A percentile compares a stretch with the other conserved stretches of the same genome.
Conservation (phyloP, 1,284 basidiomycete species). For the Melanopsichium pennsylvanicum region DNA sequence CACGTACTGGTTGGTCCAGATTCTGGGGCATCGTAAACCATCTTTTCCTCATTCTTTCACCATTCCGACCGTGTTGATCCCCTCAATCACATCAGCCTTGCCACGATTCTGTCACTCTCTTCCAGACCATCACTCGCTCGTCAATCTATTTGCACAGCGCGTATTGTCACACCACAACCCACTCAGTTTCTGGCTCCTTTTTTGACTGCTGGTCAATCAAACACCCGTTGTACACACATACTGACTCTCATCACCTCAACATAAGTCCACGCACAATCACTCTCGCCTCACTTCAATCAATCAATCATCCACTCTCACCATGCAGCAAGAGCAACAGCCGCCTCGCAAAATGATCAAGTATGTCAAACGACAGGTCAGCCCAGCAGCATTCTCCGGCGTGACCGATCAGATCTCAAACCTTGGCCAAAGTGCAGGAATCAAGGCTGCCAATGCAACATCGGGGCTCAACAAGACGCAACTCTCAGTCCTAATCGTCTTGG, state of each 20-base stretch:
- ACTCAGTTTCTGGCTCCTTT: not conserved
- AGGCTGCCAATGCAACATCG: conserved; percentile 20
- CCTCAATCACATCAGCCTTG: too few species aligned
- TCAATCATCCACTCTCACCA: not conserved
- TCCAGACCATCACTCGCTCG: too few species aligned
- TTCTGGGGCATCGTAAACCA: too few species aligned
- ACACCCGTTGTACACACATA: too few species aligned
- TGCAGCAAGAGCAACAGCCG: conserved; percentile 3
- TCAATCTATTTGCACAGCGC: too few species aligned
- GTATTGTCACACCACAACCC: not conserved
- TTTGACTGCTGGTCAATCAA: conserved; percentile 17
- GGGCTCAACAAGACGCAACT: conserved; percentile 17
- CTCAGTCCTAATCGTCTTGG: conserved; percentile 15
- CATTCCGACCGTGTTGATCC: too few species aligned
- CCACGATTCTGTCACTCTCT: too few species aligned
- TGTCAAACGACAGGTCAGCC: conserved; percentile 33
- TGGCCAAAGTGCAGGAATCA: conserved; percentile 13
- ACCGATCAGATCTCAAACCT: conserved; percentile 39
- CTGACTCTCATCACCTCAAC: not conserved
- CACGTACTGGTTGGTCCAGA: too few species aligned
- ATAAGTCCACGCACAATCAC: too few species aligned
- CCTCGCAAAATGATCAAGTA: conserved; percentile 2
- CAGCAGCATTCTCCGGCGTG: conserved; percentile 36
- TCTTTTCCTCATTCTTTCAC: too few species aligned
- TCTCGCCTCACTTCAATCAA: not conserved